Evolutionary conservation across 2,329 filamentous ascomycete species (phyloP).

Genomic region (Arachnomyces sp.): DNA sequence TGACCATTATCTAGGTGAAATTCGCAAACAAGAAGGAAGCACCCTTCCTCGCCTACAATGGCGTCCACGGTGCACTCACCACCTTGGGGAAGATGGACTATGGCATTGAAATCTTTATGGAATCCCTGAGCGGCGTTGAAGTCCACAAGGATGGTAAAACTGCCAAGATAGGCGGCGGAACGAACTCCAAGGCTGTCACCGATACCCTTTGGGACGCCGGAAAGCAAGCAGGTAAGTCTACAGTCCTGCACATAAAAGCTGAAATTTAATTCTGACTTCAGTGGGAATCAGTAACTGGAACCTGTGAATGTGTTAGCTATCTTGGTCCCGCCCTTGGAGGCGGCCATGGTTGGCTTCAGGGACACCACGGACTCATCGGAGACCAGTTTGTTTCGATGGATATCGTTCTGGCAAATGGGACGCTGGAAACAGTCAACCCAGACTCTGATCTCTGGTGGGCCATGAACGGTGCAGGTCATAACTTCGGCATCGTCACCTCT

Average conservation of each 20-base stretch:
- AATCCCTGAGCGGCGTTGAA: slow-evolving; percentile 37
- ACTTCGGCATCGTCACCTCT: slow-evolving; percentile 51
- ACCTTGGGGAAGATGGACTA: slow-evolving; percentile 43
- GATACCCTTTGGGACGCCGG: slow-evolving; percentile 44
- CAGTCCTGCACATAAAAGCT: not conserved
- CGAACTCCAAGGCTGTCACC: slow-evolving; percentile 39
- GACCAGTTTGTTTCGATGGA: slow-evolving; percentile 49
- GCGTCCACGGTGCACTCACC: slow-evolving; percentile 45
- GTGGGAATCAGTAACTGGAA: slow-evolving; percentile 36
- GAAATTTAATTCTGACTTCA: not conserved
- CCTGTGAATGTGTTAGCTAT: slow-evolving; percentile 46
- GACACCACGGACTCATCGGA: slow-evolving; percentile 45
- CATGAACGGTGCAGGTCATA: slow-evolving; percentile 50
- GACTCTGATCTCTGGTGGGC: slow-evolving; percentile 51
- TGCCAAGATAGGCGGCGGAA: slow-evolving; percentile 45
- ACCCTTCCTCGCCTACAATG: slow-evolving; percentile 49
- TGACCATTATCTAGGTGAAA: slow-evolving; percentile 36
- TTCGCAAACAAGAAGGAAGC: slow-evolving; percentile 42
- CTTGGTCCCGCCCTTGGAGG: slow-evolving; percentile 50
- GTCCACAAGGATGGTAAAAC: slow-evolving; percentile 39
- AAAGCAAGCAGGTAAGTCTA: slow-evolving; percentile 41
- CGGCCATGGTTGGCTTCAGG: slow-evolving; percentile 50
- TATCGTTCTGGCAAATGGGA: slow-evolving; percentile 47
- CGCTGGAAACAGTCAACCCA: slow-evolving; percentile 30
- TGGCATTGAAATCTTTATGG: slow-evolving; percentile 46